Conservation (phyloP, 1,139 yeast species). For the Kodamaea fungicola region DNA sequence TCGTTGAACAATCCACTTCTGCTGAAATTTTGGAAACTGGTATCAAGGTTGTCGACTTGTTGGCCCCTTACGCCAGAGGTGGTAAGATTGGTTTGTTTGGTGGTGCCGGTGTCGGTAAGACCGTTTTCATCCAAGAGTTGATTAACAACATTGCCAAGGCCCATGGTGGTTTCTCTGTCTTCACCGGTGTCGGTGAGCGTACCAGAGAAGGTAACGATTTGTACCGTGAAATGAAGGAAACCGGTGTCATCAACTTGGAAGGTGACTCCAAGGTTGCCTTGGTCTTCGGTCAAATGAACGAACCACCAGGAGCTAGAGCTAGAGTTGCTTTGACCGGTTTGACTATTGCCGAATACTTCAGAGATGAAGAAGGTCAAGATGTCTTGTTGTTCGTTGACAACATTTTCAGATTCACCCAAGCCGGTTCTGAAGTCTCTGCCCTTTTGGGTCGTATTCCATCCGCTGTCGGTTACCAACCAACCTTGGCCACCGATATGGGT, state of each 20-base stretch:
- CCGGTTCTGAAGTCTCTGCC: slow-evolving; percentile 99
- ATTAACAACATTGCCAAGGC: slow-evolving; percentile 99
- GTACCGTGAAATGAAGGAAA: slow-evolving; percentile 99
- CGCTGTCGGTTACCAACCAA: slow-evolving; percentile 99
- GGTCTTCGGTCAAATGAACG: slow-evolving; percentile 99
- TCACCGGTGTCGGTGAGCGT: slow-evolving; percentile 99
- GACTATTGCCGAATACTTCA: slow-evolving; percentile 99
- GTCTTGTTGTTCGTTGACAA: slow-evolving; percentile 98
- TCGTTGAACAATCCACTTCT: slow-evolving; percentile 93
- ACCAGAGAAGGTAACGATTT: slow-evolving; percentile 99
- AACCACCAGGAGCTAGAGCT: slow-evolving; percentile 99
- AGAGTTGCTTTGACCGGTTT: slow-evolving; percentile 99
- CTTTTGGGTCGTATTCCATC: slow-evolving; percentile 99
- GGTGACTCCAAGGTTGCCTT: slow-evolving; percentile 99
- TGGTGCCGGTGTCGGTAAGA: slow-evolving; percentile 99
- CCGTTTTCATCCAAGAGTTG: slow-evolving; percentile 99
- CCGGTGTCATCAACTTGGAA: slow-evolving; percentile 99
- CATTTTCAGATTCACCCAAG: slow-evolving; percentile 99
- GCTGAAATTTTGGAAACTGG: slow-evolving; percentile 99
- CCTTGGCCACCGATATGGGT: slow-evolving; percentile 99
- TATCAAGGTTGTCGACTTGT: slow-evolving; percentile 98
- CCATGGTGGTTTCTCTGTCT: slow-evolving; percentile 99
- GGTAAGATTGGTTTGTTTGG: slow-evolving; percentile 99
- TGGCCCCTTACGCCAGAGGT: slow-evolving; percentile 99
- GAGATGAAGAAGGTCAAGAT: slow-evolving; percentile 99